Evolutionary conservation across 1,284 basidiomycete species (phyloP), one percentile per base, ranked within the genome.

Genomic region (Cerioporus squamosus): DNA sequence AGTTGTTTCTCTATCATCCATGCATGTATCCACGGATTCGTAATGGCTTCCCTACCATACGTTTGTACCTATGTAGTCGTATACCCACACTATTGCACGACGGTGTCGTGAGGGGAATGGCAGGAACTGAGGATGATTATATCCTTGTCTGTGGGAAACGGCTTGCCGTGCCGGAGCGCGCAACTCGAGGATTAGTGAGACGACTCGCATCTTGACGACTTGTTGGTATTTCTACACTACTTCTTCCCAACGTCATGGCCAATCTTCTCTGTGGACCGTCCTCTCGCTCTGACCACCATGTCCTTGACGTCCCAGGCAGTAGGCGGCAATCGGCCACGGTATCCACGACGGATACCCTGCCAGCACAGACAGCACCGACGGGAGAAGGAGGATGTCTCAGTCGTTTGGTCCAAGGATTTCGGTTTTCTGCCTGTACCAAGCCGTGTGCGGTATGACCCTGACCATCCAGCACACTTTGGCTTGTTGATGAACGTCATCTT

Each of bases 361-460:
- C 55, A 8, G 43, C 48, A 45, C 36, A 48, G 36, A 38, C 26
- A 18, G 9, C 40, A 22, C 20, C n/a, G 33, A 29, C 17, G 42
- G 18, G 40, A 49, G 39, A 42, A 31, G 4, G 48, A 56, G 23
- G 42, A 46, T 44, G 23, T 15, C n/a, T 17, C 24, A 23, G 24
- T 5, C 26, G 42, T n/a, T 17, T 48, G 49, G 39, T 42, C 36
- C 61, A 65, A 42, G 51, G 86, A 90, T 64, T 84, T 91, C 62
- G 81, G 83, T 7, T 77, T 92, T 59, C 63, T 92, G 6, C 88
- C 88, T 0, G 88, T 93, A 33, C 91, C 90, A 0, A 75, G 69
- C 58, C 74, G 77, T 48, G 76, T 90, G 12, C 84, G 81, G 36
- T 86, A 88, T 66, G 76, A 90, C 74, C 82, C 85, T 2, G 66